Evolutionary conservation across 331 rosid genomes (phyloP).

Genomic region (Quercus tomentella): DNA sequence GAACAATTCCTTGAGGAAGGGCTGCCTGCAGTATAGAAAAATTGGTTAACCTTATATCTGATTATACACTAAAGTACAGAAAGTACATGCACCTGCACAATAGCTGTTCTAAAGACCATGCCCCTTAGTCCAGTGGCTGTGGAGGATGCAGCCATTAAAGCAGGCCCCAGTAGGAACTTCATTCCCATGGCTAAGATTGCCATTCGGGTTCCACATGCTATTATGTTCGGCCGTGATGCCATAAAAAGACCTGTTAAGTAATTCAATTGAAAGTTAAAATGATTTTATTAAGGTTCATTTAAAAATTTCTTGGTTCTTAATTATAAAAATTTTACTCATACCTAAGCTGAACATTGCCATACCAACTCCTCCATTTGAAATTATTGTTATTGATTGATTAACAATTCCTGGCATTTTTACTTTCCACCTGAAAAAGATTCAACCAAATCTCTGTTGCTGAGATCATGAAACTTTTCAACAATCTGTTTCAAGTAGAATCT

Average conservation of each 20-base stretch:
- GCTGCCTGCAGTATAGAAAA: constrained; percentile 61
- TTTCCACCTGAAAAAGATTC: constrained; percentile 61
- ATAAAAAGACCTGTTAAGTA: constrained; percentile 73
- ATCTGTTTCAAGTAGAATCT: background rate
- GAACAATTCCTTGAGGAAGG: constrained; percentile 95
- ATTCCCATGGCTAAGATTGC: constrained; percentile 61
- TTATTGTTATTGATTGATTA: constrained; percentile 47
- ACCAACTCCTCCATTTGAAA: constrained; percentile 86
- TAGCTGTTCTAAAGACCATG: constrained; percentile 57
- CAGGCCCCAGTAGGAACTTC: constrained; percentile 75
- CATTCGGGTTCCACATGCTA: constrained; percentile 67
- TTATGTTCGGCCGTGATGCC: constrained; percentile 68
- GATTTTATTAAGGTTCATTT: background rate
- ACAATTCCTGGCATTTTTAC: constrained; percentile 67
- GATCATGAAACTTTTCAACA: background rate
- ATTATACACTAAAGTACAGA: background rate
- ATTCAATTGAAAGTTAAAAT: constrained; percentile 3
- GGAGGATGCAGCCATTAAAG: constrained; percentile 75
- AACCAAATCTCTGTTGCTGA: background rate
- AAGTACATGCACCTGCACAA: constrained; percentile 62
- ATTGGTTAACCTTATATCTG: background rate
- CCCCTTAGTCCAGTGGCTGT: constrained; percentile 56
- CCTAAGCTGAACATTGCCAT: constrained; percentile 99
- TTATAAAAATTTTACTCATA: constrained; percentile 20
- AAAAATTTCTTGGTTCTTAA: background rate